A percentile compares a stretch with the other conserved stretches of the same genome.
Conservation (phyloP, 2,329 filamentous ascomycete genomes). For the Chaetomium globosum region DNA sequence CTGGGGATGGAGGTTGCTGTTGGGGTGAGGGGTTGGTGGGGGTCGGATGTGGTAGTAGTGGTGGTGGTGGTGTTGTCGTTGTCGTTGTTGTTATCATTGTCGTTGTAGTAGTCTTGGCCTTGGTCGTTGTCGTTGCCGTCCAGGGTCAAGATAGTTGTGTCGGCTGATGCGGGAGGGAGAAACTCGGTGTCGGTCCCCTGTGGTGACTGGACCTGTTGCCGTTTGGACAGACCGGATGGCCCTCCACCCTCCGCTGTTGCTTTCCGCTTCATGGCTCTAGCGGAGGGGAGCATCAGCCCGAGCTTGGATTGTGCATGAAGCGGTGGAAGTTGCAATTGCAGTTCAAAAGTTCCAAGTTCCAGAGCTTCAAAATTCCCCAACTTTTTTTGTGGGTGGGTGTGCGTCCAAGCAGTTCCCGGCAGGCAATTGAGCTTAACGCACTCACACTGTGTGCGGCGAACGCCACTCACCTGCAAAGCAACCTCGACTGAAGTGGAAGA, state of each 20-base stretch:
- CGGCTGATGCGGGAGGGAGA: neutral
- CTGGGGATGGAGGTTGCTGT: slow-evolving; percentile 31
- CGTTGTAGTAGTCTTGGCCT: neutral
- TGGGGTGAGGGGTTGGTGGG: slow-evolving; percentile 22
- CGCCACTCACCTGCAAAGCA: slow-evolving; percentile 14
- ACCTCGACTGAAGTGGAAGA: neutral
- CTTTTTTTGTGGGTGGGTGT: slow-evolving; percentile 32
- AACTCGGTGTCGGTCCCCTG: slow-evolving; percentile 5
- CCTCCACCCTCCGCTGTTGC: slow-evolving; percentile 16
- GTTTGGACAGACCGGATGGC: slow-evolving; percentile 18
- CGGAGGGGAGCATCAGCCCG: slow-evolving; percentile 3
- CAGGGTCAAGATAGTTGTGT: neutral
- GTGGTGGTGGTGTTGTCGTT: neutral
- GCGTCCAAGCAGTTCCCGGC: slow-evolving; percentile 18
- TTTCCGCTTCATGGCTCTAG: slow-evolving; percentile 31
- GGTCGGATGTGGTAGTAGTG: neutral
- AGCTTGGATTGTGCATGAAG: neutral
- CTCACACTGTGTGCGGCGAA: too few relatives aligned
- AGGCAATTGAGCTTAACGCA: slow-evolving; percentile 16
- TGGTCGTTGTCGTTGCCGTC: slow-evolving; percentile 1
- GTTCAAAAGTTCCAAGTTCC: neutral
- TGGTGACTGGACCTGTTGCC: slow-evolving; percentile 15
- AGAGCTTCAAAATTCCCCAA: slow-evolving; percentile 15
- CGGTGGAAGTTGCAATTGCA: slow-evolving; percentile 4
- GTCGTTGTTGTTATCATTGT: slow-evolving; percentile 8